phyloP scores from a whole-genome alignment of 345 rosid species.

The Eucalyptus sideroxylon region DNA sequence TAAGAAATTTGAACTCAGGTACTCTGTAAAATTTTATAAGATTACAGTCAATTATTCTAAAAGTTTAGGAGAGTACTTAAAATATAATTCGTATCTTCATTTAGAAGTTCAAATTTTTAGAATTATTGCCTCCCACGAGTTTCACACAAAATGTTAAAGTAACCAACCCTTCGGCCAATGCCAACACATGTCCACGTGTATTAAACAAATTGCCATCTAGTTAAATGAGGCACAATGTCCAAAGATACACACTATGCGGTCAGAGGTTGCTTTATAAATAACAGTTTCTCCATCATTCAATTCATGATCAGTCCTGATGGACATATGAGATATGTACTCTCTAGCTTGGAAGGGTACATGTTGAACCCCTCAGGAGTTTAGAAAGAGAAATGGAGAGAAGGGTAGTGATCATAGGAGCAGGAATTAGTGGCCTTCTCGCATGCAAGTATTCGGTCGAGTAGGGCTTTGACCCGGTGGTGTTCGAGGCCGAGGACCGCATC shows the following conservation, averaged over 20 bases:
- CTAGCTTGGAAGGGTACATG: background rate
- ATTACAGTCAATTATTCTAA: background rate
- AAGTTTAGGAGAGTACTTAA: background rate
- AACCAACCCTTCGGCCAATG: background rate
- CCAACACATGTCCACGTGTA: background rate
- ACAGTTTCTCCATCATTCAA: background rate
- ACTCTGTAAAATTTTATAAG: background rate
- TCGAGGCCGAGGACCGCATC: constrained; percentile 8
- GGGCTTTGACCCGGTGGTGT: constrained; percentile 17
- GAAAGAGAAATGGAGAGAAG: constrained; percentile 7
- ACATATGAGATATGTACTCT: background rate
- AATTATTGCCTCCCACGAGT: background rate
- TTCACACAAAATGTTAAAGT: background rate
- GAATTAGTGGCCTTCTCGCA: constrained; percentile 32
- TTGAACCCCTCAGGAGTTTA: background rate
- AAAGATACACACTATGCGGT: background rate
- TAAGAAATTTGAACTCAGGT: background rate
- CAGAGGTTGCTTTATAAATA: background rate
- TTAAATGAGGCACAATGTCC: background rate
- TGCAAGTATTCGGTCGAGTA: constrained; percentile 10
- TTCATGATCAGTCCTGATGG: background rate
- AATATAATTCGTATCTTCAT: fast-evolving
- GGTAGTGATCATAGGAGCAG: constrained; percentile 24
- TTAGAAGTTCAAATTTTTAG: background rate
- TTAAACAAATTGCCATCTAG: background rate